A percentile compares a stretch with the other conserved stretches of the same genome.
Conservation (phyloP, 2,329 filamentous ascomycete species). For the Curvularia sp. region DNA sequence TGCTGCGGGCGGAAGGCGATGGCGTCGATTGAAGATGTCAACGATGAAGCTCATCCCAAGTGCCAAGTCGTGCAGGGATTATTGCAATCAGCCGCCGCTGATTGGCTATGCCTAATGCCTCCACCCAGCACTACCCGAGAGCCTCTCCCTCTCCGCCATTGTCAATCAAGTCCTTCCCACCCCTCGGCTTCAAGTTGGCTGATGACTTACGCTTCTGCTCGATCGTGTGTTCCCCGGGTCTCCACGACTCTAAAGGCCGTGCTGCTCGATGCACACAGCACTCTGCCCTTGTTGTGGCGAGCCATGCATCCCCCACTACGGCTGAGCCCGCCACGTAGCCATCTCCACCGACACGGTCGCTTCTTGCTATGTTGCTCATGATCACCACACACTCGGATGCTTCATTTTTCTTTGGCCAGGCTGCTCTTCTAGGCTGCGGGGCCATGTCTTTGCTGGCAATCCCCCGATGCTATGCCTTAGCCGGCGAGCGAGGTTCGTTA, state of each 20-base stretch:
- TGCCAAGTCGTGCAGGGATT: conserved; percentile 23
- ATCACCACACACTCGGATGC: conserved; percentile 8
- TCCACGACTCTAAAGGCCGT: conserved; percentile 9
- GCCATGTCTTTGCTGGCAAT: conserved; percentile 17
- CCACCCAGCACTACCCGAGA: conserved; percentile 5
- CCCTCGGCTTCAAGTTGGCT: conserved; percentile 2
- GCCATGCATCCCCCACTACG: conserved; percentile 14
- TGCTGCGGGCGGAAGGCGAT: conserved; percentile 31
- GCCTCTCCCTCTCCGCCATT: not conserved
- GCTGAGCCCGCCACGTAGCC: conserved; percentile 20
- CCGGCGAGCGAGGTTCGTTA: conserved; percentile 10
- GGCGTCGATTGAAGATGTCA: conserved; percentile 35
- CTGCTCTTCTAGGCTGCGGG: conserved; percentile 9
- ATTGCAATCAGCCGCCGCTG: conserved; percentile 21
- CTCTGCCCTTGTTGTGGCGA: conserved; percentile 9
- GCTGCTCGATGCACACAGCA: conserved; percentile 10
- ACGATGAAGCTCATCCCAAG: conserved; percentile 26
- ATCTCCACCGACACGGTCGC: conserved; percentile 15
- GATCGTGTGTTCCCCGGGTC: conserved; percentile 10
- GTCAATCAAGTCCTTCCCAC: conserved; percentile 3
- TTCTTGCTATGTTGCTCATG: conserved; percentile 4
- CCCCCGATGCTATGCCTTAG: conserved; percentile 7
- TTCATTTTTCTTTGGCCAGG: conserved; percentile 12
- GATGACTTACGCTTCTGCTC: conserved; percentile 4
- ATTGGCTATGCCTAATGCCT: conserved; percentile 16